Evolutionary conservation across 345 rosid genomes (phyloP), one percentile per base, ranked within the genome.

Genomic region (Euphorbia tirucalli): DNA sequence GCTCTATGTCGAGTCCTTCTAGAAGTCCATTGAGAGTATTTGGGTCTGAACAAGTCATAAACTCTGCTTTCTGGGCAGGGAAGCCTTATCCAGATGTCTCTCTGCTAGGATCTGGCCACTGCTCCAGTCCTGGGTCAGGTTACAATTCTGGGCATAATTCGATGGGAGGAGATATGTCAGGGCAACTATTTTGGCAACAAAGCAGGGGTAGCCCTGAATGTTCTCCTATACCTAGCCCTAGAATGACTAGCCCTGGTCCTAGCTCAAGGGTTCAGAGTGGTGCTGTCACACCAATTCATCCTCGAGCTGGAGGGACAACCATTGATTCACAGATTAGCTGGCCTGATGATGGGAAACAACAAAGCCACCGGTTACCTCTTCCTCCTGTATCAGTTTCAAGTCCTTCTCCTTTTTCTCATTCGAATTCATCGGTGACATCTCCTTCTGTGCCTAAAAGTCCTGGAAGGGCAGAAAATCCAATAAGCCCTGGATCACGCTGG

Each of bases 61-160:
- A 89, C 85, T 77, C 91, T 72, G 92, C 88, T 65, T 79, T 88
- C 57, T 87, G 89, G 83, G 79, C 81, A 2, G 93, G 92, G 73
- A 93, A 84, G 76, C 91, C 88, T 56, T 90, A 80, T 83, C 16
- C 92, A 43, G 98, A 93, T 78, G 82, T 91, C 63, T 78, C 83
- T 16, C 81, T 93, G 48, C 81, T 87, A 62, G 97, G 97, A 27
- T 90, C 97, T 66, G 97, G 98, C 58, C 99, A 90, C 22, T 95
- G 99, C 80, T 95, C 99, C 27, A 95, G 99, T 86, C 96, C 99
- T 39, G 96, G 93, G 56, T 95, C 99, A 44, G 98, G 99, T 71
- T 83, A 92, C 79, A 95, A 95, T 78, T 94, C 98, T 49, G 97
- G 98, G 14, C 92, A 91, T 78, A 90, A 94, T 75, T 95, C 99